These are phyloP conservation scores for Phytophthora constricta DNA, from an alignment of 352 stramenopile genomes.

Conservation along the genomic window DNA sequence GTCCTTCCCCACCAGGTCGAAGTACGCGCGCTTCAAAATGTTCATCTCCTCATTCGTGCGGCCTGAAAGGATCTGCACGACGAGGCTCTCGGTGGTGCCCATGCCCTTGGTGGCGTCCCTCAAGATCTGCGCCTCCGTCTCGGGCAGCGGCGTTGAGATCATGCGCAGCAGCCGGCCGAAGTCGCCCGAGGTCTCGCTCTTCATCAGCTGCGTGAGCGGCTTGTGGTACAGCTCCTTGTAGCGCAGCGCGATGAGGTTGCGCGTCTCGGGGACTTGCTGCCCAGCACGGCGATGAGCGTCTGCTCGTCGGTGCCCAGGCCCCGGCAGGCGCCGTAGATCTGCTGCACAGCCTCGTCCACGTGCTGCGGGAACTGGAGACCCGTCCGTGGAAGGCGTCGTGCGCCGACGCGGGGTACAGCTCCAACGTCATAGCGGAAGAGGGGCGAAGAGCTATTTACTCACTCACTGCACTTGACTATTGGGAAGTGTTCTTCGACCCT, in stretches of 20 bases:
- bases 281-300: constrained; percentile 71
- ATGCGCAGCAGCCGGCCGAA: constrained; percentile 74
- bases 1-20: constrained; percentile 70
- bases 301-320: constrained; percentile 80
- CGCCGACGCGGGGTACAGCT: constrained; percentile 70
- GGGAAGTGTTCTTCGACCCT: not conserved
- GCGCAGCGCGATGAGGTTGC: constrained; percentile 69
- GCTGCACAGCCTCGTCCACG: constrained; percentile 67
- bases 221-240: constrained; percentile 78
- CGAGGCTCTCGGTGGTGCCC: constrained; percentile 72
- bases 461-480: not conserved
- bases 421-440: constrained; percentile 31
- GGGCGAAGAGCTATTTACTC: not conserved
- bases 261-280: constrained; percentile 70
- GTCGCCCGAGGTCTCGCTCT: constrained; percentile 79
- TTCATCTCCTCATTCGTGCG: constrained; percentile 83
- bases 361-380: constrained; percentile 50
- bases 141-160: constrained; percentile 73
- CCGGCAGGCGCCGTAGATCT: constrained; percentile 74
- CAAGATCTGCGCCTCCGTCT: constrained; percentile 77
- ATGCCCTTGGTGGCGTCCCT: constrained; percentile 74
- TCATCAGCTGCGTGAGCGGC: constrained; percentile 59
- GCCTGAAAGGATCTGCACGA: constrained; percentile 72
- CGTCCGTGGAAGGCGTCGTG: constrained; percentile 62
- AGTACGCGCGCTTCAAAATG: constrained; percentile 85